Conservation (phyloP, 192 early-diverging fungal species). For the Phycomyces nitens region DNA sequence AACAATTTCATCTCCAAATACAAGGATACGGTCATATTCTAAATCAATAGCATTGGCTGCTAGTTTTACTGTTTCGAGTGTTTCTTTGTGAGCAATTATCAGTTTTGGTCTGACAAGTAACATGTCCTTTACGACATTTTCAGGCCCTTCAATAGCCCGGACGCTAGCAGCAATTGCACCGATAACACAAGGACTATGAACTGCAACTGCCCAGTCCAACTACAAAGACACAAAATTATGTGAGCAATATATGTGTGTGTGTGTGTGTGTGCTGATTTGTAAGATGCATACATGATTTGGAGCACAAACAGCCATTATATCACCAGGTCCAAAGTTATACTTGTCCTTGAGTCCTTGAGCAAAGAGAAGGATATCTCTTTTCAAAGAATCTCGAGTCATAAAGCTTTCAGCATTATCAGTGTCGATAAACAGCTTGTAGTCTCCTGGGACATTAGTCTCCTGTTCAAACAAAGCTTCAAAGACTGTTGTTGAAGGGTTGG, state of each 20-base stretch:
- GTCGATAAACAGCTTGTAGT: not conserved
- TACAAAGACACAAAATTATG: not conserved
- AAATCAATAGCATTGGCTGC: not conserved
- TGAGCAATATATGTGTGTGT: not conserved
- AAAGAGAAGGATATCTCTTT: not conserved
- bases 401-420: not conserved
- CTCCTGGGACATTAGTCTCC: not conserved
- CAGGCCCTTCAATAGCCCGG: not conserved
- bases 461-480: too few species aligned
- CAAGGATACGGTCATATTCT: not conserved
- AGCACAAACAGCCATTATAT: not conserved
- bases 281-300: not conserved
- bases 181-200: not conserved
- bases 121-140: not conserved
- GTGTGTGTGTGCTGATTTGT: too few species aligned
- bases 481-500: too few species aligned
- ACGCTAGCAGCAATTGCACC: not conserved
- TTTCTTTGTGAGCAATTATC: not conserved
- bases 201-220: not conserved
- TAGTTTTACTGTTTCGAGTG: not conserved
- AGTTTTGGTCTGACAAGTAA: not conserved
- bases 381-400: not conserved
- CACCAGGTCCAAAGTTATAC: not conserved
- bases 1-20: not conserved
- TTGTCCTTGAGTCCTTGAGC: not conserved